Base-by-base conservation (phyloP, 169 alveolate genomes). In the Cryptosporidium baileyi region DNA sequence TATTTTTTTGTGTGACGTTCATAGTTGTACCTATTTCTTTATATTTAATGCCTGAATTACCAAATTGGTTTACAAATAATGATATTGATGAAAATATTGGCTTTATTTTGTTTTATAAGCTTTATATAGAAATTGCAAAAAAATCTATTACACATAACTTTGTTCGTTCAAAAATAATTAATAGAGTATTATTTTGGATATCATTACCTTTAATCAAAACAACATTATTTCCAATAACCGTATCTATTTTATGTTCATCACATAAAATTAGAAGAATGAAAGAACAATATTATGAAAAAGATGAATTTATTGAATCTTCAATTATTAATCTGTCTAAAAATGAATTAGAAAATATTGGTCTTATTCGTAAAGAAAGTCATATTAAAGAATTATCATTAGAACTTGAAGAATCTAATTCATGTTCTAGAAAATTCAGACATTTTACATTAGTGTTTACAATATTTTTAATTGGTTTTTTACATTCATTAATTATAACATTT, bases 31-130 rank as follows among this genome's bases (percentile, higher is more conserved):
- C 82, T 1, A 0, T 74, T 17, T 74, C 82, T n/a, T 36, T 30
- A n/a, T 74, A 74, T 41, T 38, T 74, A 8, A 52, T 74, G 63
- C 82, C 82, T 8, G 82, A 74, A 3, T 17, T 74, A 19, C 82
- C 82, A 22, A 36, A 26, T n/a, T 74, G 82, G 67, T 5, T 40
- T 9, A 15, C 45, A 11, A 28, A 13, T 13, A 47, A 40, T 34
- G 19, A 1, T 19, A 17, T 43, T 38, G 80, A 62, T 22, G 80
- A 62, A 6, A 51, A 65, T 30, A 65, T 65, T 26, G 81, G 81
- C 7, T 54, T 74, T 3, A 22, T 38, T 15, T 11, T 34, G 4
- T 74, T 74, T 30, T 74, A 74, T 74, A 38, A 32, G 19, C 24
- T 57, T 6, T 74, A 74, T 34, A 17, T 74, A 0, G 51, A 38